Evolutionary conservation across 371 early-diverging fungal species (phyloP).

Genomic region (Blakeslea trispora): DNA sequence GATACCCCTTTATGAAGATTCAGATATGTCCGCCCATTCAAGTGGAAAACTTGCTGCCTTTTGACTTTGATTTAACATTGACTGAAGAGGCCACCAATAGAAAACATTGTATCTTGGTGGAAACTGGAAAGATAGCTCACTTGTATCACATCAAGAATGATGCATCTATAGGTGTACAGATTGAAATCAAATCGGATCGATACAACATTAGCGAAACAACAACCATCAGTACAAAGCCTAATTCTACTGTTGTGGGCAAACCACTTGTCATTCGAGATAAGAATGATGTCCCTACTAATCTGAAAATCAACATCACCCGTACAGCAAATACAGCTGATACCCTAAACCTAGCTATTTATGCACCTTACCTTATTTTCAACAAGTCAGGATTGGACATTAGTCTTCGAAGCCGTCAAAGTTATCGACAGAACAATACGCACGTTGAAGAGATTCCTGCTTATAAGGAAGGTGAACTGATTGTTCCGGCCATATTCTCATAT

Average conservation of each 20-base stretch:
- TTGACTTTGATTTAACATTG: constrained; percentile 57
- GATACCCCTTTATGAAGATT: constrained; percentile 73
- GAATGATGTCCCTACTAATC: constrained; percentile 48
- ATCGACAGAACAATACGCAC: constrained; percentile 10
- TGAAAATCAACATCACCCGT: constrained; percentile 58
- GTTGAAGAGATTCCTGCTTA: constrained; percentile 26
- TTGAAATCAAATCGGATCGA: constrained; percentile 62
- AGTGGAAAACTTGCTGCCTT: constrained; percentile 86
- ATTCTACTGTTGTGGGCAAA: constrained; percentile 17
- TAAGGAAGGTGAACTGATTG: constrained; percentile 27
- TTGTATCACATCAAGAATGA: constrained; percentile 68
- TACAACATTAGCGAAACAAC: constrained; percentile 22
- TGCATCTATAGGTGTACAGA: constrained; percentile 54
- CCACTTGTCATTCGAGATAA: constrained; percentile 35
- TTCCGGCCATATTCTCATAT: constrained; percentile 83
- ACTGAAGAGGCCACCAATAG: constrained; percentile 48
- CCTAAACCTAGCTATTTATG: constrained; percentile 35
- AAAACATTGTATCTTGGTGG: constrained; percentile 33
- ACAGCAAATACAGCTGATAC: constrained; percentile 26
- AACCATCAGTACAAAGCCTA: constrained; percentile 11
- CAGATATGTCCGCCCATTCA: constrained; percentile 75
- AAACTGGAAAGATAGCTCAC: constrained; percentile 56
- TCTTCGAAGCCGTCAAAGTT: constrained; percentile 24
- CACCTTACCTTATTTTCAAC: constrained; percentile 73
- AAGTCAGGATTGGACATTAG: constrained; percentile 66